Conservation (phyloP, 1,139 yeast species). For the Eremothecium coryli region DNA sequence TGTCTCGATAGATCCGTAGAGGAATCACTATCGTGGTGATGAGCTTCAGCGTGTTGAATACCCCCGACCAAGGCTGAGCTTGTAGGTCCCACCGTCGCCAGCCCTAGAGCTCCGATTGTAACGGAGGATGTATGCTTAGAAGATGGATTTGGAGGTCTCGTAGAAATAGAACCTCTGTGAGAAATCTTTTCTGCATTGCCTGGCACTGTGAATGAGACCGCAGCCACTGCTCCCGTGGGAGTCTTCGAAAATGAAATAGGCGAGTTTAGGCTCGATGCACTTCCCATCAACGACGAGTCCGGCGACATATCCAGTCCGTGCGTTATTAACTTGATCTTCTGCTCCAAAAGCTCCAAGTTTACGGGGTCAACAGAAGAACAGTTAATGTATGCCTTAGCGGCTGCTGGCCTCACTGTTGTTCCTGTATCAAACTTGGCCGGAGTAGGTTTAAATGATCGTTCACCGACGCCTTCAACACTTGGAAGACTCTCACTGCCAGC, state of each 20-base stretch:
- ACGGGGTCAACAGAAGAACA: background rate
- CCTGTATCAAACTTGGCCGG: slow-evolving; percentile 7
- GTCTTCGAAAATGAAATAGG: slow-evolving; percentile 5
- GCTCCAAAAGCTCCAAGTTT: slow-evolving; percentile 2
- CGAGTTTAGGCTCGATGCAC: slow-evolving; percentile 9
- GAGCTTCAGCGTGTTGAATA: slow-evolving; percentile 4
- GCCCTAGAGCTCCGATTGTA: background rate
- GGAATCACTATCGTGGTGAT: slow-evolving; percentile 7
- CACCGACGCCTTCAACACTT: slow-evolving; percentile 1
- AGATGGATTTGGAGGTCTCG: slow-evolving; percentile 18
- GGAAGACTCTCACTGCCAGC: slow-evolving; percentile 1
- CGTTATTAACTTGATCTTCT: slow-evolving; percentile 1
- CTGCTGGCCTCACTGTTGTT: slow-evolving; percentile 6
- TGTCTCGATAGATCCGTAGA: slow-evolving; percentile 18
- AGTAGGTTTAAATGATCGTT: background rate
- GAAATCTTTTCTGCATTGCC: slow-evolving; percentile 20
- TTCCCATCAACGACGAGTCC: slow-evolving; percentile 7
- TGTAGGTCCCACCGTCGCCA: background rate
- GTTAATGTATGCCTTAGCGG: slow-evolving; percentile 1
- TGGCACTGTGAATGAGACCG: slow-evolving; percentile 26
- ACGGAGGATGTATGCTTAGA: background rate
- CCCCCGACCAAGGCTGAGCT: background rate
- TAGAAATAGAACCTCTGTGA: slow-evolving; percentile 41
- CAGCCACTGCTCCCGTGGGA: slow-evolving; percentile 11
- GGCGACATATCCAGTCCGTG: slow-evolving; percentile 7